Conservation (phyloP, 2,329 filamentous ascomycete species). For the Cercospora janseana region DNA sequence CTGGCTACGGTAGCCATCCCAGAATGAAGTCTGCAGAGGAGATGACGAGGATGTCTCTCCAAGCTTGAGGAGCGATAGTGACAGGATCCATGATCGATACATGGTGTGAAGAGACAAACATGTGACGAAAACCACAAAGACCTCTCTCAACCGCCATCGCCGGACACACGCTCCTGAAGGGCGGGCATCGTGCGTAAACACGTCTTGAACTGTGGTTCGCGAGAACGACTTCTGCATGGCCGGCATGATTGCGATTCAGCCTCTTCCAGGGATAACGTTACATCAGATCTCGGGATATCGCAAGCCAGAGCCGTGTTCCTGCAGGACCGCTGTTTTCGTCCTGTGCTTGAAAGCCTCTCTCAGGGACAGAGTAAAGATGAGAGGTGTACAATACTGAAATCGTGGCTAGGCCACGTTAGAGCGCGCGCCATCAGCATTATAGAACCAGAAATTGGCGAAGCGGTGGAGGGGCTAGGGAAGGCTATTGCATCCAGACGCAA, state of each 20-base stretch:
- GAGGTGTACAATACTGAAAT: no score
- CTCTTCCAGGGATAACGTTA: conserved; percentile 4
- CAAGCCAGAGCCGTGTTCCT: not conserved
- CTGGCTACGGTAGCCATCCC: conserved; percentile 16
- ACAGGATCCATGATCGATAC: conserved; percentile 10
- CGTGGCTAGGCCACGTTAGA: not conserved
- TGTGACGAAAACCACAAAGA: conserved; percentile 10
- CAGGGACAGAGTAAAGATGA: not conserved
- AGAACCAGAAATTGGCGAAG: no score
- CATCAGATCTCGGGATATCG: not conserved
- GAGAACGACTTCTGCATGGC: conserved; percentile 2
- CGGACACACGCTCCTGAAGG: not conserved
- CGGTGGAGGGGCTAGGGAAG: conserved; percentile 7
- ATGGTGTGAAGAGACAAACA: conserved; percentile 17
- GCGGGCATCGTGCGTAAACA: not conserved
- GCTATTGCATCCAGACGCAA: no score
- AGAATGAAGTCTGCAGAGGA: conserved; percentile 16
- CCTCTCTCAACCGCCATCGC: conserved; percentile 4
- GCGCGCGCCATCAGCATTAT: not conserved
- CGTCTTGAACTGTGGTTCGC: not conserved
- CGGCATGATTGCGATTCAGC: conserved; percentile 10
- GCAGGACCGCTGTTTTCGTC: conserved; percentile 1
- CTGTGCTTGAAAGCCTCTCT: not conserved
- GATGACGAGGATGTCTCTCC: not conserved
- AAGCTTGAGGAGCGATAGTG: conserved; percentile 3